phyloP scores from a whole-genome alignment of 305 asterid species.

The Fraxinus floribunda region DNA sequence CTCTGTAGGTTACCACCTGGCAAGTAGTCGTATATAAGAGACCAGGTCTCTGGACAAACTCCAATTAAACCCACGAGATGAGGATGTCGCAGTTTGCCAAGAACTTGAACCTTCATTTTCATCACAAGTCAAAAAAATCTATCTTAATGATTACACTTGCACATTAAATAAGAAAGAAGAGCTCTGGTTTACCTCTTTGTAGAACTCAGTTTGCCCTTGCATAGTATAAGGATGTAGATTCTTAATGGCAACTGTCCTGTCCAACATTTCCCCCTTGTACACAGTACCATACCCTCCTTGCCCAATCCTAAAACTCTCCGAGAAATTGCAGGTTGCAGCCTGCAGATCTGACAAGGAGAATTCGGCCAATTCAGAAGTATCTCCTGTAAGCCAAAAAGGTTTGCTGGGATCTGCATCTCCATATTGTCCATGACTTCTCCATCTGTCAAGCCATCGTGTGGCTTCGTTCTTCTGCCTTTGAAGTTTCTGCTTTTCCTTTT shows the following conservation, averaged over 20 bases:
- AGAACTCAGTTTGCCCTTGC: conserved; percentile 55
- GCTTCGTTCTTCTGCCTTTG: conserved; percentile 57
- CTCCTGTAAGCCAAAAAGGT: conserved; percentile 25
- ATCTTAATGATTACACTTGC: neutral
- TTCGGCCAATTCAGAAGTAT: conserved; percentile 44
- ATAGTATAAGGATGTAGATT: conserved; percentile 48
- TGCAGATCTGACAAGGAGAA: conserved; percentile 58
- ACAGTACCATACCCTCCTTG: conserved; percentile 64
- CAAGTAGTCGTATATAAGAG: conserved; percentile 66
- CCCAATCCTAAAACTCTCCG: conserved; percentile 76
- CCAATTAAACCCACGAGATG: conserved; percentile 66
- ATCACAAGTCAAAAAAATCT: neutral
- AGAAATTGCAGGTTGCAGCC: conserved; percentile 75
- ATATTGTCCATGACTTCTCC: conserved; percentile 43
- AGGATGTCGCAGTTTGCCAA: conserved; percentile 57
- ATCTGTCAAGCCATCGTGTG: conserved; percentile 49
- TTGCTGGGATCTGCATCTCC: conserved; percentile 24
- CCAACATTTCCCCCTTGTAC: conserved; percentile 71
- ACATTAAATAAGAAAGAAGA: neutral
- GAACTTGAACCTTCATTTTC: conserved; percentile 51
- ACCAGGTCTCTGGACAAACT: conserved; percentile 60
- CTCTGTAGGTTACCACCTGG: conserved; percentile 71
- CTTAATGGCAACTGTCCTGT: conserved; percentile 70
- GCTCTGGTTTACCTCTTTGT: conserved; percentile 45
- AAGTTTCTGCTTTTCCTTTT: conserved; percentile 59